Conservation (phyloP, 2,329 filamentous ascomycete species). For the Xylariales sp. region DNA sequence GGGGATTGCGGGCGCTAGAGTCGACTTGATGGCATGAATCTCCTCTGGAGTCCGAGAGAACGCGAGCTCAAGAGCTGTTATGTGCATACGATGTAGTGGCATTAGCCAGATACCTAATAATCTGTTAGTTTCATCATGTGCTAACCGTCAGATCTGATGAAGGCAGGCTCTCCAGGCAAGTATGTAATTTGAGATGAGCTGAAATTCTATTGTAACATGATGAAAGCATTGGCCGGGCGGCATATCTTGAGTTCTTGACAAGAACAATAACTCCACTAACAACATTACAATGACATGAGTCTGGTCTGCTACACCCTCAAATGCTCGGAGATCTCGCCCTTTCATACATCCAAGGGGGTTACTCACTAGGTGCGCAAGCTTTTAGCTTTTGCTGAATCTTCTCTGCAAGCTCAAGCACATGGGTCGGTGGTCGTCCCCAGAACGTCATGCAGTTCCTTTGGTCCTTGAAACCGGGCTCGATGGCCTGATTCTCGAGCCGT, state of each 20-base stretch:
- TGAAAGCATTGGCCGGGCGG: too few species aligned
- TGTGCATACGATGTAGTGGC: slow-evolving; percentile 72
- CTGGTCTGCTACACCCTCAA: too few species aligned
- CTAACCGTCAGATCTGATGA: too few species aligned
- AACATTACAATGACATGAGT: not conserved
- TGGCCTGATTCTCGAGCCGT: slow-evolving; percentile 58
- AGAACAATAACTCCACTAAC: too few species aligned
- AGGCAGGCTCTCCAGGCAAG: too few species aligned
- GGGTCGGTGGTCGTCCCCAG: slow-evolving; percentile 77
- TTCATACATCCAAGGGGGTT: not conserved
- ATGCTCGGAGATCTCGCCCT: not conserved
- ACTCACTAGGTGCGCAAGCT: slow-evolving; percentile 64
- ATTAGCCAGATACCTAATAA: slow-evolving; percentile 77
- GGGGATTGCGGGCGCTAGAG: slow-evolving; percentile 51
- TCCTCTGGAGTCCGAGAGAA: slow-evolving; percentile 69
- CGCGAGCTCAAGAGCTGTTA: slow-evolving; percentile 81
- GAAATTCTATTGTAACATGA: too few species aligned
- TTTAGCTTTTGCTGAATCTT: slow-evolving; percentile 64
- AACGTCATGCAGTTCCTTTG: slow-evolving; percentile 78
- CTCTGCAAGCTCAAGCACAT: slow-evolving; percentile 62
- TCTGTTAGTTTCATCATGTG: too few species aligned
- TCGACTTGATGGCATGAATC: slow-evolving; percentile 57
- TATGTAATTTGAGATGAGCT: too few species aligned
- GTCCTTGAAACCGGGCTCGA: slow-evolving; percentile 68
- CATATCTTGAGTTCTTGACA: too few species aligned